A percentile compares a stretch with the other conserved stretches of the same genome.
These are phyloP conservation scores for Dovyalis caffra DNA, from an alignment of 345 rosid species.

Conservation along the genomic window DNA sequence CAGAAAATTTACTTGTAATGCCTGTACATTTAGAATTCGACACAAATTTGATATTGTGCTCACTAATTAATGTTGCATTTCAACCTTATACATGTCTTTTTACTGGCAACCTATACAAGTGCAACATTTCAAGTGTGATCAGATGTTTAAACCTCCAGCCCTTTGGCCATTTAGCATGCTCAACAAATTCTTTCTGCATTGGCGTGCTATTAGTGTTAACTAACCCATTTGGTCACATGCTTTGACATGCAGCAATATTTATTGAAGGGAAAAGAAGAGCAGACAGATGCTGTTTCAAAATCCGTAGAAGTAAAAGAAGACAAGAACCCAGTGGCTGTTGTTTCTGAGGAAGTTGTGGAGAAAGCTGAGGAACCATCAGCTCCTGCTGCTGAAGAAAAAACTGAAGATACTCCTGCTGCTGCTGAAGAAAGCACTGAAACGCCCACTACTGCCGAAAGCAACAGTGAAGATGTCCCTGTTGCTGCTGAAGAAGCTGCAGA, in stretches of 20 bases:
- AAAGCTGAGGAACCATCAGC: not conserved
- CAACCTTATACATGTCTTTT: not conserved
- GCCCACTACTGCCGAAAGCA: conserved; percentile 6
- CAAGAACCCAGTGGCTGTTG: conserved; percentile 6
- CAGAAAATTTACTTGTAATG: not conserved
- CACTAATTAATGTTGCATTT: too few relatives aligned
- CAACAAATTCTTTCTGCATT: not conserved
- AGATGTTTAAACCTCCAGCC: too few relatives aligned
- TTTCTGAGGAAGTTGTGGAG: conserved; percentile 39
- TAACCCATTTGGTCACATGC: conserved; percentile 2
- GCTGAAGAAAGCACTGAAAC: conserved; percentile 36
- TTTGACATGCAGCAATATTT: conserved; percentile 58
- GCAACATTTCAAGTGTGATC: not conserved
- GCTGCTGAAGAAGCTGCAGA: conserved; percentile 22
- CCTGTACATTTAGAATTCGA: not conserved
- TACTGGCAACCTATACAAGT: not conserved
- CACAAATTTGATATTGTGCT: not conserved
- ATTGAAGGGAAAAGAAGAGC: conserved; percentile 63
- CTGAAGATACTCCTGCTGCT: conserved; percentile 26
- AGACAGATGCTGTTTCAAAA: conserved; percentile 39
- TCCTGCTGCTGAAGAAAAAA: conserved; percentile 14
- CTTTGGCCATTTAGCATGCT: not conserved
- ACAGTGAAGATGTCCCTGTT: conserved; percentile 13
- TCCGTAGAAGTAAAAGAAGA: conserved; percentile 39
- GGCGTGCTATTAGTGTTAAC: conserved; percentile 7